A percentile compares a stretch with the other conserved stretches of the same genome.
Conservation (phyloP, 495 filamentous ascomycete genomes). For the Aspergillus conjunctus region DNA sequence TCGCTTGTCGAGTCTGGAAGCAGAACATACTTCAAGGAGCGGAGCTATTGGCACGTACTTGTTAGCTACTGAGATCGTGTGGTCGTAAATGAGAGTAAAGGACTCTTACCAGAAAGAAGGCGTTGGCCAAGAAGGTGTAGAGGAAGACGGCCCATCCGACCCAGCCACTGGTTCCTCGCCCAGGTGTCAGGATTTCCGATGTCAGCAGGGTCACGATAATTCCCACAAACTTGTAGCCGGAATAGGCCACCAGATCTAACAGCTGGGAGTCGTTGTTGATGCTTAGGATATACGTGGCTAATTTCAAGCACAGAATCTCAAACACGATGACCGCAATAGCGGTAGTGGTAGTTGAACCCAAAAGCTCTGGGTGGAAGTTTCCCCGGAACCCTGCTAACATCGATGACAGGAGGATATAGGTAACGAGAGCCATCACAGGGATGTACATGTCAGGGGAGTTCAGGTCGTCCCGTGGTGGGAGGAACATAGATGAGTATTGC, state of each 20-base stretch:
- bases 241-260: constrained; percentile 91
- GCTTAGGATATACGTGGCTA: constrained; percentile 87
- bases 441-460: constrained; percentile 99
- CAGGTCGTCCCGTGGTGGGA: constrained; percentile 93
- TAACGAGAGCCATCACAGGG: constrained; percentile 82
- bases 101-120: constrained; percentile 79
- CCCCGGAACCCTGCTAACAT: constrained; percentile 90
- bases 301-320: constrained; percentile 86
- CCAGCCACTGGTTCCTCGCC: constrained; percentile 80
- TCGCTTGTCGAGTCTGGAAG: constrained; percentile 78
- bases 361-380: constrained; percentile 87
- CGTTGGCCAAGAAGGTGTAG: constrained; percentile 91
- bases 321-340: constrained; percentile 79
- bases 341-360: constrained; percentile 83
- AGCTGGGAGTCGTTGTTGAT: constrained; percentile 89
- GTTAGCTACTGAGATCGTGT: not conserved
- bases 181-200: constrained; percentile 73
- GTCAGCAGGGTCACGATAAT: constrained; percentile 83
- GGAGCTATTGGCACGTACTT: constrained; percentile 62
- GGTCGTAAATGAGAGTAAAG: constrained; percentile 26
- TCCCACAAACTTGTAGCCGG: constrained; percentile 98
- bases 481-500: constrained; percentile 76
- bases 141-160: constrained; percentile 84
- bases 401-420: constrained; percentile 91
- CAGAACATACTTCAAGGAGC: constrained; percentile 92